Evolutionary conservation across 352 stramenopile species (phyloP).

Genomic region (Globisporangium viniferum): DNA sequence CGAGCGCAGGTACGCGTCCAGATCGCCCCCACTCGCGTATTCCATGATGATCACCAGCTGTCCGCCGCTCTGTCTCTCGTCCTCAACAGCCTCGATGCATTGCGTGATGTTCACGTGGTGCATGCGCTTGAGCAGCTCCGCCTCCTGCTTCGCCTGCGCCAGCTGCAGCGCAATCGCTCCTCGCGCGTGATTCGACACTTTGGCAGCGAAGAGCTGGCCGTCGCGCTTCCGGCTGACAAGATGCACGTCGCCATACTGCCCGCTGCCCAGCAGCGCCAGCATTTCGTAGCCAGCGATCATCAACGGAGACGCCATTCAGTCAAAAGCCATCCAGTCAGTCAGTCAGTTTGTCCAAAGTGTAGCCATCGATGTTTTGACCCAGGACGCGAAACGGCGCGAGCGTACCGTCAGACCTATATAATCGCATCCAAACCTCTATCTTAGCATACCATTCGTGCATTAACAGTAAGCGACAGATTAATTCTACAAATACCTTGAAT

Average conservation of each 20-base stretch:
- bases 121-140: slow-evolving; percentile 42
- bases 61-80: not conserved
- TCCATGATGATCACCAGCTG: slow-evolving; percentile 71
- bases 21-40: slow-evolving; percentile 57
- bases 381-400: not conserved
- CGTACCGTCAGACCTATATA: not conserved
- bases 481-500: not conserved
- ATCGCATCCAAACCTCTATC: not conserved
- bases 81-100: slow-evolving; percentile 47
- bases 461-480: not conserved
- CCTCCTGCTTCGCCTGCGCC: slow-evolving; percentile 31
- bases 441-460: not conserved
- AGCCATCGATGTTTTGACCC: slow-evolving; percentile 12
- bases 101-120: slow-evolving; percentile 65
- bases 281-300: slow-evolving; percentile 41
- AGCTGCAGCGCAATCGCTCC: slow-evolving; percentile 12
- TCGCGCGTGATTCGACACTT: slow-evolving; percentile 27
- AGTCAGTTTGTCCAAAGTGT: not conserved
- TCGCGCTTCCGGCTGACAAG: slow-evolving; percentile 40
- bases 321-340: not conserved
- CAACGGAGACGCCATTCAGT: not conserved
- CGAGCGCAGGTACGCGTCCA: slow-evolving; percentile 42
- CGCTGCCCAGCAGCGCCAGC: slow-evolving; percentile 45
- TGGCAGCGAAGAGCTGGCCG: slow-evolving; percentile 46
- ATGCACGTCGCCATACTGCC: slow-evolving; percentile 54